phyloP scores from a whole-genome alignment of 169 alveolate species.

The Cryptosporidium andersoni region DNA sequence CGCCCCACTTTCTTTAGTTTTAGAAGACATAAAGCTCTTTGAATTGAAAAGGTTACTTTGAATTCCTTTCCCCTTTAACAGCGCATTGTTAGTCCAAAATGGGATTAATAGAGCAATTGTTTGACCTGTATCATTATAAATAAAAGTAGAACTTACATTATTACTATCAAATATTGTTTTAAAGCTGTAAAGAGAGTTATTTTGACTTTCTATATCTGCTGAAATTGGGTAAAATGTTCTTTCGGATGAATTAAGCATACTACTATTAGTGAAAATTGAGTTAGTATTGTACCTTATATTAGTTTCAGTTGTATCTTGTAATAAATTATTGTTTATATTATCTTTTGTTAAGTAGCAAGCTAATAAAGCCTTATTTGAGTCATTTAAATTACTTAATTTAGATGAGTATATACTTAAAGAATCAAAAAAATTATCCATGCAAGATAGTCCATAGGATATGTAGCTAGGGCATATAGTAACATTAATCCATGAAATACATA shows the following conservation, averaged over 20 bases:
- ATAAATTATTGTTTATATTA: not conserved
- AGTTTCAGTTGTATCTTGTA: too few species aligned
- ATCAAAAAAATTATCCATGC: constrained; percentile 25
- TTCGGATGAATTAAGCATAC: too few species aligned
- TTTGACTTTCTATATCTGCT: too few species aligned
- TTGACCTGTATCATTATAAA: constrained; percentile 63
- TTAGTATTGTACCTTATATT: too few species aligned
- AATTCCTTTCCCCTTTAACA: not conserved
- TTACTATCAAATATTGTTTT: too few species aligned
- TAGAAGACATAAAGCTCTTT: not conserved
- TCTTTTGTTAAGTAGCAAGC: not conserved
- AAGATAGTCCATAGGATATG: constrained; percentile 36
- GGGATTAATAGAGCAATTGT: constrained; percentile 61
- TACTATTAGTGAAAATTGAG: too few species aligned
- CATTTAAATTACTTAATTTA: too few species aligned
- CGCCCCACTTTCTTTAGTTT: not conserved
- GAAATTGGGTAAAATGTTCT: too few species aligned
- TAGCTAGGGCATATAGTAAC: constrained; percentile 52
- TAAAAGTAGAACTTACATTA: constrained; percentile 1
- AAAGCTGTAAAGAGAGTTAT: too few species aligned
- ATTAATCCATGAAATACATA: constrained; percentile 58
- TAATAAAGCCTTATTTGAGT: constrained; percentile 5
- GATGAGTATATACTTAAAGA: too few species aligned
- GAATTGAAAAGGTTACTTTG: not conserved
- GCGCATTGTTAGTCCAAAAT: constrained; percentile 2